Evolutionary conservation across 1,284 basidiomycete genomes (phyloP), one percentile per base, ranked within the genome.

Genomic region (Gymnopus androsaceus): DNA sequence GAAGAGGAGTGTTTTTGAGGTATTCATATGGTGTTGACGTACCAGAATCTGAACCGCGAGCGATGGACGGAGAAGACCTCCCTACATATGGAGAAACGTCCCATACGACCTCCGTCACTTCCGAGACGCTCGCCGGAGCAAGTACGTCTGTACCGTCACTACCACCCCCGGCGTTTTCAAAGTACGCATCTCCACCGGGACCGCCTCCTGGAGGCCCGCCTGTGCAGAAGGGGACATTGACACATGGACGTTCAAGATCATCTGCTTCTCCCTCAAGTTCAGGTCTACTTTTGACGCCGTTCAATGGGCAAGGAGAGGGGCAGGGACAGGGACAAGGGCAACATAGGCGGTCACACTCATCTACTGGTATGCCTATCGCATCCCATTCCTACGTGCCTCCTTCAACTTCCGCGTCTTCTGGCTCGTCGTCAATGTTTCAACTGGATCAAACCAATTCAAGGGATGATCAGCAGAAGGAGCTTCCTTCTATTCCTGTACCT

Each of bases 1-100:
- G 76, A 36, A 58, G 67, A 38, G 66, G 69, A 23, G 69, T 71
- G 0, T 77, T 78, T 54, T 67, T 71, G 48, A 62, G 65, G 42
- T 64, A 71, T 21, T 64, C 17, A 3, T 23, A 25, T n/a, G 28
- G 41, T 7, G 56, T 47, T 42, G 19, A 8, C 3, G 40, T 33
- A n/a, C 21, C 46, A 2, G 4, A 11, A n/a, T 44, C 45, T 6
- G 9, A 53, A 40, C 7, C 8, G 34, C 11, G 12, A 28, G 15
- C 25, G 27, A 1, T 30, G 38, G 41, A 42, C 25, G n/a, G 41
- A 25, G 15, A 14, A 17, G 48, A 31, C 44, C 25, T 34, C 12
- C 7, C 51, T 19, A 28, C 23, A 15, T 48, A 51, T 25, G 47
- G 56, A 42, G 17, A 40, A 21, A 50, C 47, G 3, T 33, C 48